These are phyloP conservation scores for Lenzites betulinus DNA, from an alignment of 768 basidiomycete genomes.

Conservation along the genomic window DNA sequence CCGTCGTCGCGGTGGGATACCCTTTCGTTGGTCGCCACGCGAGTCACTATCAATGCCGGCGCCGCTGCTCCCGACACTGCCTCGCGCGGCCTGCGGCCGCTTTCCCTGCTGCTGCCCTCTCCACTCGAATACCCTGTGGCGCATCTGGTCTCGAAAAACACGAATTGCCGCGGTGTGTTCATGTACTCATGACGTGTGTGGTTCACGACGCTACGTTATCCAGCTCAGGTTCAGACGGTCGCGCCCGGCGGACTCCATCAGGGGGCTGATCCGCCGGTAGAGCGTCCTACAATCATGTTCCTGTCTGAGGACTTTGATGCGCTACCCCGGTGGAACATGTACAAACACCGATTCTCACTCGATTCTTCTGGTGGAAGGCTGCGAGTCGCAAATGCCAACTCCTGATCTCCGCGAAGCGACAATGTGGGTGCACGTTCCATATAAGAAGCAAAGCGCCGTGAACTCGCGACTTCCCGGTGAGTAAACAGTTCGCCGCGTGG, in stretches of 20 bases:
- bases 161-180: neutral
- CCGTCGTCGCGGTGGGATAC: neutral
- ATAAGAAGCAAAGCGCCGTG: neutral
- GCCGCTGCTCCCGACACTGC: conserved; percentile 14
- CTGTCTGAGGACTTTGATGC: no score
- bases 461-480: neutral
- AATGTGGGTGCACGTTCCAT: neutral
- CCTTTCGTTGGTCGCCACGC: neutral
- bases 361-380: no score
- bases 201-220: neutral
- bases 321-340: no score
- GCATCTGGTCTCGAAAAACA: neutral
- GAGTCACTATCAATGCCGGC: neutral
- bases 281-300: neutral
- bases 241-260: neutral
- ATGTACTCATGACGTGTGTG: no score
- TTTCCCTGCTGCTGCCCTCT: neutral
- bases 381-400: neutral
- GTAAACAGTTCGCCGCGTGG: conserved; percentile 1
- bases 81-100: conserved; percentile 1
- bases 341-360: no score
- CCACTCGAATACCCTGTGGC: neutral
- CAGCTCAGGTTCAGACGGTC: neutral
- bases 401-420: neutral
- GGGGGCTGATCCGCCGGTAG: neutral